Evolutionary conservation across 139 green algal genomes (phyloP), one percentile per base, ranked within the genome.

Genomic region (Chlorella vulgaris): DNA sequence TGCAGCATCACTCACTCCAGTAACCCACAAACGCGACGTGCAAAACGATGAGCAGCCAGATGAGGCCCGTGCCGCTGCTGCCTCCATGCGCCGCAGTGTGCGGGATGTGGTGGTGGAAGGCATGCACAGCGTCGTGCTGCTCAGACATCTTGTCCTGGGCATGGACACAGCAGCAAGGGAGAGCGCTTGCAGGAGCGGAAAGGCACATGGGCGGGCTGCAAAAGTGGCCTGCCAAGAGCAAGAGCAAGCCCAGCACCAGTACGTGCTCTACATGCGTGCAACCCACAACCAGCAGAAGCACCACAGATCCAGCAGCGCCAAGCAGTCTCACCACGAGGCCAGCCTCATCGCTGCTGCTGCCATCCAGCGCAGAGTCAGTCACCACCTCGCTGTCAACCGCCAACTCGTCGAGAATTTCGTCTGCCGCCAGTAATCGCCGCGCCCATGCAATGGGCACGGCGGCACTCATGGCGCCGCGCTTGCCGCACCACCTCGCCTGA

Each of bases 61-160:
- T 80, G 38, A 80, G 38, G 38, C 74, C 74, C 38, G 74, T 55
- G 74, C 58, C 40, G 58, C 58, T 40, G 58, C 61, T 26, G 24
- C 58, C 50, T 13, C 31, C 7, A 4, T 36, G 71, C 19, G 0
- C 22, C 8, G 1, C 50, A 8, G 8, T 31, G 33, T 33, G 50
- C 29, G 33, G 35, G 13, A 66, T 28, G 71, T 78, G 50, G 28
- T 50, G 21, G 33, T 67, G 71, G 50, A 78, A 66, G 29, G 71
- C 74, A 28, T 69, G 38, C 58, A 58, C 74, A 6, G 38, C 39
- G 15, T 39, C 24, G 50, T 66, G 31, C 50, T 67, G 71, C 33
- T 50, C 71, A 8, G 71, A 47, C 50, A 66, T 33, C 71, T 36
- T 40, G 26, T 40, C 39, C 55, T 65, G 55, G 5, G 5, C 18